Percentiles rank a stretch among this genome's conserved stretches.
These are phyloP conservation scores for Pyrus betulifolia DNA, from an alignment of 306 rosid species.

Conservation along the genomic window DNA sequence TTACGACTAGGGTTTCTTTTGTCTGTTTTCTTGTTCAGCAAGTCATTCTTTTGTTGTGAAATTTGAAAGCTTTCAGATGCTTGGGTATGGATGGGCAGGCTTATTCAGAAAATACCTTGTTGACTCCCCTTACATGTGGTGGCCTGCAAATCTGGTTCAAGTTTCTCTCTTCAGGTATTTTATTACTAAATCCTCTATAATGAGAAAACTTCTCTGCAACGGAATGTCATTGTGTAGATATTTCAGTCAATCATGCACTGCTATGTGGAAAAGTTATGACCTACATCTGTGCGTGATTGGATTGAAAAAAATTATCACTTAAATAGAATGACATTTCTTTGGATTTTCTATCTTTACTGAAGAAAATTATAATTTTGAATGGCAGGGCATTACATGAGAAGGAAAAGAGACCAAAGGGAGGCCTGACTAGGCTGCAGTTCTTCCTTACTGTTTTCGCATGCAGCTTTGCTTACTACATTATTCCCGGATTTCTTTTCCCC, in stretches of 20 bases:
- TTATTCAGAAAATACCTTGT: slow-evolving; percentile 68
- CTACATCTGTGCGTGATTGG: neutral
- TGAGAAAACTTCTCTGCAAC: neutral
- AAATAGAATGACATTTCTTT: neutral
- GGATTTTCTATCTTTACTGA: neutral
- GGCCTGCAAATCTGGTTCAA: slow-evolving; percentile 81
- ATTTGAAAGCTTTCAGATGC: slow-evolving; percentile 43
- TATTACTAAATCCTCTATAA: neutral
- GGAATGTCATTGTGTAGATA: neutral
- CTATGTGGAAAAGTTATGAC: neutral
- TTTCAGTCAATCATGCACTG: neutral
- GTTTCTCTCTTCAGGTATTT: slow-evolving; percentile 79
- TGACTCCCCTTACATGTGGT: slow-evolving; percentile 97
- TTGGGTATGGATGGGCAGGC: slow-evolving; percentile 98
- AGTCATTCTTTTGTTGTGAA: neutral
- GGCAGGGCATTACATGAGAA: slow-evolving; percentile 81
- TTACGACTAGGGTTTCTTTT: neutral
- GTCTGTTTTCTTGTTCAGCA: neutral
- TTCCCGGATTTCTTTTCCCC: slow-evolving; percentile 75
- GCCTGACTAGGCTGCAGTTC: slow-evolving; percentile 67
- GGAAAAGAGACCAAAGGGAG: slow-evolving; percentile 67
- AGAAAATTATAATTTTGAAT: neutral
- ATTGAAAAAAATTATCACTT: neutral
- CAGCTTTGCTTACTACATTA: slow-evolving; percentile 65
- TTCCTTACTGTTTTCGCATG: slow-evolving; percentile 44